Evolutionary conservation across 2,329 filamentous ascomycete genomes (phyloP).

Genomic region (Chalaropsis thielavioides): DNA sequence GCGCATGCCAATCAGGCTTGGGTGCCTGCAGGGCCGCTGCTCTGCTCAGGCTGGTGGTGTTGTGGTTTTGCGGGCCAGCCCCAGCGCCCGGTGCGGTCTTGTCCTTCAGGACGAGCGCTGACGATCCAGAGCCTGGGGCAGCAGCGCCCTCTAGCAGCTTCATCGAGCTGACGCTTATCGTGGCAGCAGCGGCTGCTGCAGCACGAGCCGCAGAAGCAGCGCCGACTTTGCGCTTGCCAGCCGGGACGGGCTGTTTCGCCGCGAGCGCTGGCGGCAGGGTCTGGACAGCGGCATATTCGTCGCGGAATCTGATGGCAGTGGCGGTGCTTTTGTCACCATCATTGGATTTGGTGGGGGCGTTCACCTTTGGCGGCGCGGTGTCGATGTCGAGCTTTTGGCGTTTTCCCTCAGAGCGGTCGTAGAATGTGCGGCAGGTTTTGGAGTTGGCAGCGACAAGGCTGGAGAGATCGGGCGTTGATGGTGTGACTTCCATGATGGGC

Average conservation of each 20-base stretch:
- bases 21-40: constrained; percentile 28
- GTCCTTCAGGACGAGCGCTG: constrained; percentile 3
- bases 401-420: constrained; percentile 23
- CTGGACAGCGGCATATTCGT: constrained; percentile 65
- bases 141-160: constrained; percentile 30
- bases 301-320: constrained; percentile 39
- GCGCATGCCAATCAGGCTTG: constrained; percentile 89
- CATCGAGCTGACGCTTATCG: neutral
- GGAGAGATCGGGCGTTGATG: constrained; percentile 13
- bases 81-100: constrained; percentile 6
- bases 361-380: constrained; percentile 21
- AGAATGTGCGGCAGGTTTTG: constrained; percentile 14
- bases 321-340: constrained; percentile 21
- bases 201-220: constrained; percentile 1
- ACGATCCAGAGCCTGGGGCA: constrained; percentile 30
- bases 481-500: constrained; percentile 12
- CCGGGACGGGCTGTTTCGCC: constrained; percentile 52
- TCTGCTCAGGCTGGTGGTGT: constrained; percentile 22
- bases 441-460: constrained; percentile 17
- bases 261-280: constrained; percentile 65
- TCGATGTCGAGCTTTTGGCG: constrained; percentile 29
- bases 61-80: constrained; percentile 16
- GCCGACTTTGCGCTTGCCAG: constrained; percentile 14
- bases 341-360: neutral
- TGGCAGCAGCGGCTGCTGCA: constrained; percentile 25